Percentiles rank a stretch among this genome's conserved stretches.
These are phyloP conservation scores for Coleophoma cylindrospora DNA, from an alignment of 2,329 filamentous ascomycete genomes.

Conservation along the genomic window DNA sequence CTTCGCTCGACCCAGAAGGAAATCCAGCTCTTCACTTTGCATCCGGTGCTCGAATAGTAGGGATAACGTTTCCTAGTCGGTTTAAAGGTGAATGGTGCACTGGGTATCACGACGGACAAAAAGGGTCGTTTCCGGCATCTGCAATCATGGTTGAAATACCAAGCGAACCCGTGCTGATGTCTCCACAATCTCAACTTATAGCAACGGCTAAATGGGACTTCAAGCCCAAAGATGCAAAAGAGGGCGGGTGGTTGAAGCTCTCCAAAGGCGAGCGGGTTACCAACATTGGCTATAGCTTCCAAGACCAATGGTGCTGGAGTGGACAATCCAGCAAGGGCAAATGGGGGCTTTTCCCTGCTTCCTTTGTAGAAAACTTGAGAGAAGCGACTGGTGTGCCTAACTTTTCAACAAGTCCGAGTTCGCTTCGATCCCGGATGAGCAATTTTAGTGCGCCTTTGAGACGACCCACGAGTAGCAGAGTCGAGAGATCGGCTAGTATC, in stretches of 20 bases:
- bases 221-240: slow-evolving; percentile 23
- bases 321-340: slow-evolving; percentile 23
- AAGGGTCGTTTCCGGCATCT: slow-evolving; percentile 21
- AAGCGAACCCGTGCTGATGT: slow-evolving; percentile 20
- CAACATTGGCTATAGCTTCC: slow-evolving; percentile 19
- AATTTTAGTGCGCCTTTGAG: neutral
- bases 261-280: slow-evolving; percentile 23
- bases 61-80: slow-evolving; percentile 21
- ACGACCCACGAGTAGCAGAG: neutral
- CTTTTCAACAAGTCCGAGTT: neutral
- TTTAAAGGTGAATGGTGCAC: slow-evolving; percentile 23
- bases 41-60: slow-evolving; percentile 22
- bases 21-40: slow-evolving; percentile 21
- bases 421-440: neutral
- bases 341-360: slow-evolving; percentile 23
- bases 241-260: slow-evolving; percentile 23
- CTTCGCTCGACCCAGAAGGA: slow-evolving; percentile 20
- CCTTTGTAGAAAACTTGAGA: slow-evolving; percentile 20
- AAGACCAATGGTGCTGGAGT: slow-evolving; percentile 26
- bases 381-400: slow-evolving; percentile 2
- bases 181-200: slow-evolving; percentile 15
- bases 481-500: neutral
- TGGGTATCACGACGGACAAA: slow-evolving; percentile 25
- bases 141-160: slow-evolving; percentile 18
- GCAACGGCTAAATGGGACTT: slow-evolving; percentile 25